A percentile compares a stretch with the other conserved stretches of the same genome.
Conservation (phyloP, 116 monocot genomes). For the Cymodocea nodosa region DNA sequence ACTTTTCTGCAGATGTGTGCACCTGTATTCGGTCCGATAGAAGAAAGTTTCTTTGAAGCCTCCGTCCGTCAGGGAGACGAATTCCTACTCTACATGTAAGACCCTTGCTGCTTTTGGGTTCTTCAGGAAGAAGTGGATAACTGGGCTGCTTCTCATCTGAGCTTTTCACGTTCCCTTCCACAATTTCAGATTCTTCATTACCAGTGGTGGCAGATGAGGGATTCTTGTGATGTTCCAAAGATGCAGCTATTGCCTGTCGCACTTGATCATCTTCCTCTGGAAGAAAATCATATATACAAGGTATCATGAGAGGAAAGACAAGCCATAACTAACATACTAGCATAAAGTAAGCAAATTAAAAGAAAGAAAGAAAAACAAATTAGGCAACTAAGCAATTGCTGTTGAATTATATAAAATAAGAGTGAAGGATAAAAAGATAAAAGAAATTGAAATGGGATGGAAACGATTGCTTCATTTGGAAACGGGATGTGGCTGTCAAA, state of each 20-base stretch:
- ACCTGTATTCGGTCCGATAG: slow-evolving; percentile 64
- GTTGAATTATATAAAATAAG: too few species aligned
- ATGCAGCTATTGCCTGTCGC: slow-evolving; percentile 6
- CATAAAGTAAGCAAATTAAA: too few species aligned
- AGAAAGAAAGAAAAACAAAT: too few species aligned
- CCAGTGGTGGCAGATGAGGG: not conserved
- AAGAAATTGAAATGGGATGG: too few species aligned
- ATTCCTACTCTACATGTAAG: slow-evolving; percentile 69
- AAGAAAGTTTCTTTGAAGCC: slow-evolving; percentile 75
- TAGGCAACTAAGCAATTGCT: too few species aligned
- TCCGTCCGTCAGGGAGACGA: slow-evolving; percentile 71
- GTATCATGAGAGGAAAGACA: not conserved
- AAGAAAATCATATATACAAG: not conserved
- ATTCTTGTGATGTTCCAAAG: not conserved
- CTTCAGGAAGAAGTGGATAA: slow-evolving; percentile 84
- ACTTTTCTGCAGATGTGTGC: not conserved
- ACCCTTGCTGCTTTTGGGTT: slow-evolving; percentile 54
- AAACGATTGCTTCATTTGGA: too few species aligned
- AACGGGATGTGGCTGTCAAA: too few species aligned
- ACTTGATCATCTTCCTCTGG: slow-evolving; percentile 17
- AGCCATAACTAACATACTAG: too few species aligned
- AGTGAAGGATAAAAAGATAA: too few species aligned
- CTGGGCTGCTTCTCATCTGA: slow-evolving; percentile 7
- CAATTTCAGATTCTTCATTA: not conserved
- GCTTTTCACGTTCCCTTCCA: not conserved